These are phyloP conservation scores for Calycina herbarum DNA, from an alignment of 2,329 filamentous ascomycete species.

Conservation along the genomic window DNA sequence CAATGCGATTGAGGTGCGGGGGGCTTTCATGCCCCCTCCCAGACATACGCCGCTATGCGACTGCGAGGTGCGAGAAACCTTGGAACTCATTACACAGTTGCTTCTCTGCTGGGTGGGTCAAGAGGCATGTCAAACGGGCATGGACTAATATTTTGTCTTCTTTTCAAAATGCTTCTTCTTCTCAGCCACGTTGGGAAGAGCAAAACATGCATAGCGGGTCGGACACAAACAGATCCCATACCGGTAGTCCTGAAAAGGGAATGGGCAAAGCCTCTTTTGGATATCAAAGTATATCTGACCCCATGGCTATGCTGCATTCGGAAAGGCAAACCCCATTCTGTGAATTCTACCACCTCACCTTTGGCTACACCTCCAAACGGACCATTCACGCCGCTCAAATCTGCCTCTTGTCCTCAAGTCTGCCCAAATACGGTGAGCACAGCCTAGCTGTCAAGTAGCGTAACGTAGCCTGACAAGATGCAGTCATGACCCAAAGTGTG, in stretches of 20 bases:
- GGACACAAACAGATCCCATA: neutral
- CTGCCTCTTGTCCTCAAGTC: neutral
- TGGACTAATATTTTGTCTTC: neutral
- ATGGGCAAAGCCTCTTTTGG: neutral
- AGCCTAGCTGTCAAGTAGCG: conserved; percentile 2
- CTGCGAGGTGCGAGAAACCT: conserved; percentile 1
- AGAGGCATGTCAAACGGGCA: conserved; percentile 1
- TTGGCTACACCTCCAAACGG: conserved; percentile 1
- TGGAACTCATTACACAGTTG: conserved; percentile 3
- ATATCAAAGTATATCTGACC: neutral
- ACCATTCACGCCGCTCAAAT: neutral
- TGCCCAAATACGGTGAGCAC: neutral
- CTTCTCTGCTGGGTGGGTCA: neutral
- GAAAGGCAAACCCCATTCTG: neutral
- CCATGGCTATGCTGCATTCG: neutral
- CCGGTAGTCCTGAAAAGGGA: neutral
- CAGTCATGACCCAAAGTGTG: conserved; percentile 6
- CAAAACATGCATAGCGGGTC: neutral
- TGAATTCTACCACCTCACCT: conserved; percentile 3
- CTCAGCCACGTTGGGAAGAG: conserved; percentile 1
- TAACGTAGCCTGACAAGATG: conserved; percentile 9
- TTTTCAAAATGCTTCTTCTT: neutral
- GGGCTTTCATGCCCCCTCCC: neutral
- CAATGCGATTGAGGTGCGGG: neutral
- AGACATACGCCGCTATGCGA: neutral